Evolutionary conservation across 805 yeast species (phyloP).

Genomic region (Henningerozyma blattae): DNA sequence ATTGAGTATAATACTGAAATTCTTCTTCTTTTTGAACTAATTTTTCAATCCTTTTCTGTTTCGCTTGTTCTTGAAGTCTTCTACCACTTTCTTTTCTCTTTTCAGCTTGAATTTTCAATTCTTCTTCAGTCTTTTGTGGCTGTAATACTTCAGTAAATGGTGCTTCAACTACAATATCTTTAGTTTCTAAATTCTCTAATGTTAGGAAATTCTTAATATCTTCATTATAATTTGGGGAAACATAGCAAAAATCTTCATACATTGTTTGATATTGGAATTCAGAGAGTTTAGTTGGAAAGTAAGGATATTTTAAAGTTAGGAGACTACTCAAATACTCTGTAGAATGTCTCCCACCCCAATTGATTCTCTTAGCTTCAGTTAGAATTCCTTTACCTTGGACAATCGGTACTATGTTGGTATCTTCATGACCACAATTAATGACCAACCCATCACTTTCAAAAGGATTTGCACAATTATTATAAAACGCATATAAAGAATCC

Average conservation of each 20-base stretch:
- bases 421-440: slow-evolving; percentile 70
- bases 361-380: slow-evolving; percentile 63
- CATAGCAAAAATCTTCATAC: slow-evolving; percentile 68
- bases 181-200: slow-evolving; percentile 47
- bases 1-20: slow-evolving; percentile 50
- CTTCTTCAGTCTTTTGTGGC: slow-evolving; percentile 74
- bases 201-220: slow-evolving; percentile 50
- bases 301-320: slow-evolving; percentile 76
- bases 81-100: slow-evolving; percentile 77
- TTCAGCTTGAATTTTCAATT: slow-evolving; percentile 62
- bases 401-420: slow-evolving; percentile 76
- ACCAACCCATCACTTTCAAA: slow-evolving; percentile 49
- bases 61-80: slow-evolving; percentile 87
- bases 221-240: slow-evolving; percentile 51
- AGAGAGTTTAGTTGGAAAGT: slow-evolving; percentile 67
- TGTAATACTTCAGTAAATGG: slow-evolving; percentile 58
- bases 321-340: slow-evolving; percentile 49
- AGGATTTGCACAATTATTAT: slow-evolving; percentile 40
- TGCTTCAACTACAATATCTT: slow-evolving; percentile 74
- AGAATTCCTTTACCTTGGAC: slow-evolving; percentile 54
- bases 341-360: slow-evolving; percentile 83
- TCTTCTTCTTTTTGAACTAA: slow-evolving; percentile 73
- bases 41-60: slow-evolving; percentile 69
- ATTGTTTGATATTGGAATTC: slow-evolving; percentile 52
- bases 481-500: slow-evolving; percentile 69